Evolutionary conservation across 1,284 basidiomycete species (phyloP).

Genomic region (Volvariella volvacea): DNA sequence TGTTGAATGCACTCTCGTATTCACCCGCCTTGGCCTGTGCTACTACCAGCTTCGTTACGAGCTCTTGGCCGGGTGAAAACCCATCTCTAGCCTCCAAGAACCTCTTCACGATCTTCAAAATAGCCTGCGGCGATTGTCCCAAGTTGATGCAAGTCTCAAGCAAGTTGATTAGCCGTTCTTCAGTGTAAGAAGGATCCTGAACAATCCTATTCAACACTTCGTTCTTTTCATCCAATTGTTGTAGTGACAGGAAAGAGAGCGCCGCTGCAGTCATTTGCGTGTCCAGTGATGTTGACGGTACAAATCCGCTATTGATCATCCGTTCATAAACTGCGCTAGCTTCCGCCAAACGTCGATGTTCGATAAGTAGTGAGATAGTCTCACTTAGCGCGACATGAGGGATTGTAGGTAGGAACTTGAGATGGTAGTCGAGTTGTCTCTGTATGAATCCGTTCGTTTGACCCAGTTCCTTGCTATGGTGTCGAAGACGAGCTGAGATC

Average conservation of each 20-base stretch:
- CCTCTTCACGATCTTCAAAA: conserved; percentile 26
- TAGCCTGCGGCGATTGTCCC: conserved; percentile 18
- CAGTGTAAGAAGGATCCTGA: conserved; percentile 25
- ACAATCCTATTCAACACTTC: conserved; percentile 22
- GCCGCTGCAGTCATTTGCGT: conserved; percentile 33
- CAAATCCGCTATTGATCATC: conserved; percentile 34
- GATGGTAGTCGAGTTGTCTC: background rate
- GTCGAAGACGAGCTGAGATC: background rate
- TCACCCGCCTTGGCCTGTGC: conserved; percentile 27
- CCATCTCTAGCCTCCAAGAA: conserved; percentile 28
- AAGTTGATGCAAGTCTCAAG: conserved; percentile 26
- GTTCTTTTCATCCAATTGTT: conserved; percentile 12
- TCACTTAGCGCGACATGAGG: conserved; percentile 22
- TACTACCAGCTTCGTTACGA: conserved; percentile 30
- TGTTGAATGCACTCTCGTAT: conserved; percentile 25
- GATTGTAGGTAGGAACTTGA: background rate
- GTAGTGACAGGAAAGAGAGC: conserved; percentile 10
- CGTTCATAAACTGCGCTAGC: conserved; percentile 33
- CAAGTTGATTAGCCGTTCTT: conserved; percentile 31
- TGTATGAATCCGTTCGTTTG: background rate
- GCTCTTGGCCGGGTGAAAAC: conserved; percentile 23
- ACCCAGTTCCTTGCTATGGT: background rate
- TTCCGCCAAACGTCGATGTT: conserved; percentile 23
- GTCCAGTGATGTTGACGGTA: conserved; percentile 28
- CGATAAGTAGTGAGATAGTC: conserved; percentile 28